Conservation (phyloP, 768 basidiomycete genomes). For the Amanita phalloides region DNA sequence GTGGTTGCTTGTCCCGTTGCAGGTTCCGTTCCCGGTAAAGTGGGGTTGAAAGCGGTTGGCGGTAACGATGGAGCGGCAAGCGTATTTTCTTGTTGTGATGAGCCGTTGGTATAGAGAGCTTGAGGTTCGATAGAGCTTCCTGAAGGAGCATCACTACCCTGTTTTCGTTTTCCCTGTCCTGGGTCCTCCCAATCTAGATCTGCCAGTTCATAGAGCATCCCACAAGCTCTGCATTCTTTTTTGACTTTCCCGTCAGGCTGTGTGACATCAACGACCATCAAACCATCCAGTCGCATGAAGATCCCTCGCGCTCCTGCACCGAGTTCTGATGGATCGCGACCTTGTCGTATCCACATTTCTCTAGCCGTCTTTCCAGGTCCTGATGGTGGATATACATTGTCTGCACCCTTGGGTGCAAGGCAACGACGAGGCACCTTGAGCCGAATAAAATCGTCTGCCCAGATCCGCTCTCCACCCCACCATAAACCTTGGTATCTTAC, state of each 20-base stretch:
- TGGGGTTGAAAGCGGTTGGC: not conserved
- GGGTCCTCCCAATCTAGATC: constrained; percentile 61
- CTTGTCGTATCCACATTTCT: constrained; percentile 14
- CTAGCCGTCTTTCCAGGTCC: constrained; percentile 34
- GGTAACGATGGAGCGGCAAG: not conserved
- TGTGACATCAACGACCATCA: constrained; percentile 51
- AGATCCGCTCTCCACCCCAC: constrained; percentile 87
- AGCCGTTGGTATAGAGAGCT: not conserved
- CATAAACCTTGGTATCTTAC: constrained; percentile 70
- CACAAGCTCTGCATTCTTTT: constrained; percentile 59
- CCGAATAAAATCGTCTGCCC: constrained; percentile 77
- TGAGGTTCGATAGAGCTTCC: not conserved
- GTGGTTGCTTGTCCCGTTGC: not conserved
- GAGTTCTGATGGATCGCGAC: constrained; percentile 19
- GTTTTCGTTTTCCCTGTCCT: constrained; percentile 1
- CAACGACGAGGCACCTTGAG: constrained; percentile 59
- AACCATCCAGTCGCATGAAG: constrained; percentile 59
- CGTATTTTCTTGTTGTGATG: not conserved
- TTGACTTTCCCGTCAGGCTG: constrained; percentile 28
- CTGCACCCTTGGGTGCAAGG: constrained; percentile 56
- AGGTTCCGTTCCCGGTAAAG: not conserved
- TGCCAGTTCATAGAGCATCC: constrained; percentile 70
- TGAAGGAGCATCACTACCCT: not conserved
- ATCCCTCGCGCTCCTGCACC: constrained; percentile 54
- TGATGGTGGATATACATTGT: constrained; percentile 49